Evolutionary conservation across 108 stramenopile species (phyloP).

Genomic region (Mediolabrus comicus): DNA sequence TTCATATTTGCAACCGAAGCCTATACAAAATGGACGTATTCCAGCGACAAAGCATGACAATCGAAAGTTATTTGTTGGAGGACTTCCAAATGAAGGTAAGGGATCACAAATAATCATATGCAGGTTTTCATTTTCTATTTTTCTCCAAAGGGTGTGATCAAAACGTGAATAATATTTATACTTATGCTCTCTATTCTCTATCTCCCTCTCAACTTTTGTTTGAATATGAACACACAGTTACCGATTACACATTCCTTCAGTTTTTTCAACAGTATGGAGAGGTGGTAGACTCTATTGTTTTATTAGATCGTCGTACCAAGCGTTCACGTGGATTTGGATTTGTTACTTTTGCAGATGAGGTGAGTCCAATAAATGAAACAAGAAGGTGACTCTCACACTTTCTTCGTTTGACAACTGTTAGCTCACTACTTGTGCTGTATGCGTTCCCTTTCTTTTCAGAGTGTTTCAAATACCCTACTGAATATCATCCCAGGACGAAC

Average conservation of each 20-base stretch:
- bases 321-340: conserved; percentile 92
- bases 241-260: conserved; percentile 55
- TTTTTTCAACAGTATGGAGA: conserved; percentile 78
- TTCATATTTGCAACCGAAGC: neutral
- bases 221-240: conserved; percentile 41
- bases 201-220: neutral
- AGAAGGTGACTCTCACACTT: no score
- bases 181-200: conserved; percentile 2
- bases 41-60: conserved; percentile 60
- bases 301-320: conserved; percentile 74
- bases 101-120: conserved; percentile 3
- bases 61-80: conserved; percentile 80
- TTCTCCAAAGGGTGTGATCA: no score
- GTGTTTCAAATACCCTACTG: conserved; percentile 38
- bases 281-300: conserved; percentile 72
- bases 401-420: neutral
- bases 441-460: neutral
- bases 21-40: conserved; percentile 22
- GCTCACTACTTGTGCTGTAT: neutral
- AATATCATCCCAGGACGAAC: conserved; percentile 30
- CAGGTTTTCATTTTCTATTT: no score
- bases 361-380: conserved; percentile 20
- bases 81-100: conserved; percentile 62
- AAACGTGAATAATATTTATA: no score
- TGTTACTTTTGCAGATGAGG: conserved; percentile 76